Conservation (phyloP, 2,329 filamentous ascomycete species). For the Cladosporium sp. region DNA sequence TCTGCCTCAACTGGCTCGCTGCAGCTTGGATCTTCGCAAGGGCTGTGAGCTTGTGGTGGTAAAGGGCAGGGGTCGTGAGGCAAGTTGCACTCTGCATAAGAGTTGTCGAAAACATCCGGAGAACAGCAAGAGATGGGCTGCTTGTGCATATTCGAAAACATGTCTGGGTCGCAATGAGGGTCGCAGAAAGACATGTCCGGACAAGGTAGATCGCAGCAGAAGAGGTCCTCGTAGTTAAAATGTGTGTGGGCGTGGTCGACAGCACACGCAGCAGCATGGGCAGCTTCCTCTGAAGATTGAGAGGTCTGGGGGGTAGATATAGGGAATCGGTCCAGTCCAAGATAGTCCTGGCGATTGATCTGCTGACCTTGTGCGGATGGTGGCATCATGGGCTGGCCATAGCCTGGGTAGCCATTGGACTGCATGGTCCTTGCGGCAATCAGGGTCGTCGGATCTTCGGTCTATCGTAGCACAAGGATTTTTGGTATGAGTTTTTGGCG, state of each 20-base stretch:
- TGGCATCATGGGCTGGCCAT: constrained; percentile 6
- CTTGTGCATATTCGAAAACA: constrained; percentile 10
- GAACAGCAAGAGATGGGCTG: constrained; percentile 7
- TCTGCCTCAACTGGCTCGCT: constrained; percentile 6
- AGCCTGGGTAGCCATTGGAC: constrained; percentile 8
- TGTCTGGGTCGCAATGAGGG: constrained; percentile 11
- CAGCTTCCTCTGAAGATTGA: constrained; percentile 3
- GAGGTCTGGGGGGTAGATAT: neutral
- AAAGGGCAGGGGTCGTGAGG: constrained; percentile 8
- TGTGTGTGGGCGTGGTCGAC: constrained; percentile 7
- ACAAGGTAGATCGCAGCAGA: constrained; percentile 13
- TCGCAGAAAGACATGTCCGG: constrained; percentile 12
- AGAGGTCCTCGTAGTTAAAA: constrained; percentile 14
- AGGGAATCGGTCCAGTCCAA: neutral
- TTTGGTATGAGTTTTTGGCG: neutral
- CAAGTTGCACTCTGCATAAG: constrained; percentile 4
- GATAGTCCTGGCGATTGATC: neutral
- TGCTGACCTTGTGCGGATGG: neutral
- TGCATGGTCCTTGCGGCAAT: constrained; percentile 12
- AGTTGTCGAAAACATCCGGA: neutral
- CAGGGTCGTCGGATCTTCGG: constrained; percentile 10
- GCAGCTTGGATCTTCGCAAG: constrained; percentile 13
- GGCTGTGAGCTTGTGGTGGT: constrained; percentile 10
- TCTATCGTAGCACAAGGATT: neutral
- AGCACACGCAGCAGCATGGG: constrained; percentile 7